These are phyloP conservation scores for Penicillium glabrum DNA, from an alignment of 2,329 filamentous ascomycete genomes.

Conservation along the genomic window DNA sequence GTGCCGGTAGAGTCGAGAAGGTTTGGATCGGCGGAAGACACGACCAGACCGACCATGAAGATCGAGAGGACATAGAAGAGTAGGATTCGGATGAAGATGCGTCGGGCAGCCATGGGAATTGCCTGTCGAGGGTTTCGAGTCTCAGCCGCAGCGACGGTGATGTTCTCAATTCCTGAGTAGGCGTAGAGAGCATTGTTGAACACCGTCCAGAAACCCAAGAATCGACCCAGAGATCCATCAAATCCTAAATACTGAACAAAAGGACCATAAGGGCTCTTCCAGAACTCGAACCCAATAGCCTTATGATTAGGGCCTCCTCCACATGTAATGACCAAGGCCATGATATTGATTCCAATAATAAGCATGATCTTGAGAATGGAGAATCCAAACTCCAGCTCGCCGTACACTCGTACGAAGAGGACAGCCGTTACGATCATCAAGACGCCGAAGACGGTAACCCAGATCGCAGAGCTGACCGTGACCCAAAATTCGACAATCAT, in stretches of 20 bases:
- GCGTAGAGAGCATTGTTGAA: constrained; percentile 25
- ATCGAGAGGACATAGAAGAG: constrained; percentile 58
- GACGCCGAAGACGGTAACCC: constrained; percentile 41
- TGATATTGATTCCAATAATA: constrained; percentile 61
- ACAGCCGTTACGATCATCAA: constrained; percentile 37
- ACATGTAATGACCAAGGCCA: constrained; percentile 48
- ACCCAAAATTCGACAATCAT: constrained; percentile 39
- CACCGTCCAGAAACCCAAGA: constrained; percentile 41
- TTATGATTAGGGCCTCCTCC: constrained; percentile 36
- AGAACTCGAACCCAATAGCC: constrained; percentile 44
- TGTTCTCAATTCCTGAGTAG: constrained; percentile 47
- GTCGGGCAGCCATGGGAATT: constrained; percentile 53
- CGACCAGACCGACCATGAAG: constrained; percentile 45
- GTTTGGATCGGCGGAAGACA: constrained; percentile 47
- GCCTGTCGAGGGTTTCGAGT: constrained; percentile 51
- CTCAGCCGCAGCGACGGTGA: constrained; percentile 53
- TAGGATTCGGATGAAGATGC: constrained; percentile 55
- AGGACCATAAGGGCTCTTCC: constrained; percentile 41
- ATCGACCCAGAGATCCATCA: constrained; percentile 46
- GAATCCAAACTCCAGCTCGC: constrained; percentile 57
- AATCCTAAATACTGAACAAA: constrained; percentile 41
- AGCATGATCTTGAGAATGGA: constrained; percentile 59
- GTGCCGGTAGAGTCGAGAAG: constrained; percentile 49
- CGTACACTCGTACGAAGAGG: constrained; percentile 40
- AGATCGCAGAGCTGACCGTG: constrained; percentile 49